Evolutionary conservation across 495 filamentous ascomycete species (phyloP).

Genomic region (Filosporella fistucella): DNA sequence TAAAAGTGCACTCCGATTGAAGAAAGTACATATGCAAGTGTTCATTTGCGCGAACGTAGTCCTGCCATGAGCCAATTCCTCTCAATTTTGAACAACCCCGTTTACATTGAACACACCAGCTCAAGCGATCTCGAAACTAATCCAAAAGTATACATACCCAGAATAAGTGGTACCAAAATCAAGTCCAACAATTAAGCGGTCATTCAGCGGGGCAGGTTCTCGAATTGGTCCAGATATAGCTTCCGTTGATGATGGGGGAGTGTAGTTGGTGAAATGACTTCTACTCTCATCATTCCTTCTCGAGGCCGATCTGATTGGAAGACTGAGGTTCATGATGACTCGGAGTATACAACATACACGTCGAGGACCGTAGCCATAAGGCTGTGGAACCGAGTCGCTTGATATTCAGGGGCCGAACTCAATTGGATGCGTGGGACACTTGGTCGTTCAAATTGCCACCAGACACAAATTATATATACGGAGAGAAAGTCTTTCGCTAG

Average conservation of each 20-base stretch:
- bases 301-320: slow-evolving; percentile 38
- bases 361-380: slow-evolving; percentile 13
- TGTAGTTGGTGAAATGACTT: slow-evolving; percentile 43
- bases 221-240: slow-evolving; percentile 50
- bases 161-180: slow-evolving; percentile 72
- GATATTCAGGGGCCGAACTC: background rate
- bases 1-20: too few species aligned
- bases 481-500: too few species aligned
- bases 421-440: too few species aligned
- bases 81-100: too few species aligned
- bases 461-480: too few species aligned
- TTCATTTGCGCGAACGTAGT: too few species aligned
- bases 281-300: slow-evolving; percentile 49
- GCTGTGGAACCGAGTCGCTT: background rate
- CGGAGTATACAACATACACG: background rate
- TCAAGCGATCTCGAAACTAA: background rate
- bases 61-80: too few species aligned
- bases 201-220: slow-evolving; percentile 39
- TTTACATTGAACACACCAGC: too few species aligned
- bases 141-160: slow-evolving; percentile 40
- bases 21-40: too few species aligned
- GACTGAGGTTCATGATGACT: slow-evolving; percentile 38
- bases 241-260: slow-evolving; percentile 44
- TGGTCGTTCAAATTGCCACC: too few species aligned
- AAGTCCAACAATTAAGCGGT: slow-evolving; percentile 59